A percentile compares a stretch with the other conserved stretches of the same genome.
These are phyloP conservation scores for Phaeosphaeria sp. DNA, from an alignment of 2,329 filamentous ascomycete species.

Conservation along the genomic window DNA sequence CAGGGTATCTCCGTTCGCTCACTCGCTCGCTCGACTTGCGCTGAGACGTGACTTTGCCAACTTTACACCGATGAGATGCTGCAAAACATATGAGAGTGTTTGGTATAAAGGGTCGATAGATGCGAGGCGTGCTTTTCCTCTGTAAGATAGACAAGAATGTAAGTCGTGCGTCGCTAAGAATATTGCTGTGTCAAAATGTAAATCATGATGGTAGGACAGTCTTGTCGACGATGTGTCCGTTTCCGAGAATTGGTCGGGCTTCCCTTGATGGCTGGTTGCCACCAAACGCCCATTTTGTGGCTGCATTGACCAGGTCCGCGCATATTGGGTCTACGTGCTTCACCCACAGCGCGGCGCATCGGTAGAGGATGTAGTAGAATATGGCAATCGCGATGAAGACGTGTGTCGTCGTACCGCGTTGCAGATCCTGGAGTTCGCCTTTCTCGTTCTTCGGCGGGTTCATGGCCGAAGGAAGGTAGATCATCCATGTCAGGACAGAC, in stretches of 20 bases:
- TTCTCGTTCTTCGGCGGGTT: constrained; percentile 46
- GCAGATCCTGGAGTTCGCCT: constrained; percentile 44
- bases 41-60: not conserved
- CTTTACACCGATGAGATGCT: not conserved
- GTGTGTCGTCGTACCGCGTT: constrained; percentile 40
- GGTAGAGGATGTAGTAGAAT: constrained; percentile 47
- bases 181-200: not conserved
- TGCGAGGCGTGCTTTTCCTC: constrained; percentile 5
- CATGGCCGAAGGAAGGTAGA: constrained; percentile 54
- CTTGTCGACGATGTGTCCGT: constrained; percentile 20
- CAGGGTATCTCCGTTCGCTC: not conserved
- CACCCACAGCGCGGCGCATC: constrained; percentile 41
- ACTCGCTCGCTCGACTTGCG: not conserved
- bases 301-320: constrained; percentile 39
- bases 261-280: constrained; percentile 24
- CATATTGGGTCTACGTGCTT: constrained; percentile 45
- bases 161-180: constrained; percentile 2
- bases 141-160: constrained; percentile 10
- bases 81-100: constrained; percentile 3
- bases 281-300: constrained; percentile 43
- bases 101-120: constrained; percentile 4
- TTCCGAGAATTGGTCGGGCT: constrained; percentile 28
- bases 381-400: constrained; percentile 42
- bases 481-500: constrained; percentile 66
- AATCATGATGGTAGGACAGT: constrained; percentile 31